Evolutionary conservation across 805 yeast species (phyloP).

Genomic region (Pichia manshurica): DNA sequence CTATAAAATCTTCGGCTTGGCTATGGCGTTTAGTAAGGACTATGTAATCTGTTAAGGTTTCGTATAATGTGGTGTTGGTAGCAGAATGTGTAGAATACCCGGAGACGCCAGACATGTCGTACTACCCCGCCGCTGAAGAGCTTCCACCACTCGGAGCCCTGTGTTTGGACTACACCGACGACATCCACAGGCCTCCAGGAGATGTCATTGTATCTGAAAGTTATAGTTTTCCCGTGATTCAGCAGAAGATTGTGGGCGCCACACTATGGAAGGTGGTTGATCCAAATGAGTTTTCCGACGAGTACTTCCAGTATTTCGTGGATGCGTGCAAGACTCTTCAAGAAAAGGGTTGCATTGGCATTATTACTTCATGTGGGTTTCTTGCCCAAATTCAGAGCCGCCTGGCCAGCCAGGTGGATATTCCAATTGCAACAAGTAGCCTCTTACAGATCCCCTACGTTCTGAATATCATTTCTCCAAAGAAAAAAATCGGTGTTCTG

Average conservation of each 20-base stretch:
- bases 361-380: constrained; percentile 34
- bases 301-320: constrained; percentile 25
- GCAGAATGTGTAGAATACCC: no score
- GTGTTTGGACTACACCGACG: constrained; percentile 28
- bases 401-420: constrained; percentile 19
- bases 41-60: no score
- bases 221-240: constrained; percentile 25
- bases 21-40: no score
- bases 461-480: constrained; percentile 17
- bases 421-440: constrained; percentile 32
- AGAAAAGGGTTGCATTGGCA: constrained; percentile 30
- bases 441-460: constrained; percentile 29
- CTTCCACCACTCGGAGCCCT: constrained; percentile 28
- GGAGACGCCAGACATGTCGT: constrained; percentile 16
- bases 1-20: no score
- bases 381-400: constrained; percentile 29
- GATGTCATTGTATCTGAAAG: constrained; percentile 26
- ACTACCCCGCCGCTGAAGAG: constrained; percentile 17
- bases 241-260: constrained; percentile 22
- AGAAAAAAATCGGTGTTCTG: constrained; percentile 26
- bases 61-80: no score
- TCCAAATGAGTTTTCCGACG: constrained; percentile 21
- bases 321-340: constrained; percentile 25
- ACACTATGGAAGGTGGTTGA: constrained; percentile 26
- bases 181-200: constrained; percentile 32